A percentile compares a stretch with the other conserved stretches of the same genome.
Conservation (phyloP, 2,329 filamentous ascomycete species). For the Pezicula carpinea region DNA sequence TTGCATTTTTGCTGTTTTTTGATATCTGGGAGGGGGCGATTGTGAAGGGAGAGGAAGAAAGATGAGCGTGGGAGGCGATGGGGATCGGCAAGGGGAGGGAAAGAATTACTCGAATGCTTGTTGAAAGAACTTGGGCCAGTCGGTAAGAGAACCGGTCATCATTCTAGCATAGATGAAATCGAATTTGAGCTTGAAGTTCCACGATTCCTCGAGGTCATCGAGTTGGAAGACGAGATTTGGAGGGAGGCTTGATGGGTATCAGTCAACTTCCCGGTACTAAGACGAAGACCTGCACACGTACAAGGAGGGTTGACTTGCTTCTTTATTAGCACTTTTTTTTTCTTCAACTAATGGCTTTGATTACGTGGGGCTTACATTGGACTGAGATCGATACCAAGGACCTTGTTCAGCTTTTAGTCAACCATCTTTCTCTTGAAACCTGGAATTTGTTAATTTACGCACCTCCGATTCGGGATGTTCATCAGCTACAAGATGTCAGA, state of each 20-base stretch:
- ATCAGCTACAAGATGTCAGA: conserved; percentile 2
- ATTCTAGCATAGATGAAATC: conserved; percentile 53
- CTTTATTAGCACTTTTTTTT: no score
- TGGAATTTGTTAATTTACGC: no score
- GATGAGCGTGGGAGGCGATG: neutral
- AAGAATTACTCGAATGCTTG: conserved; percentile 5
- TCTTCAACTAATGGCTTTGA: no score
- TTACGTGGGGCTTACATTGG: conserved; percentile 11
- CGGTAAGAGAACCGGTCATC: conserved; percentile 8
- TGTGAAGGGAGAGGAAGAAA: neutral
- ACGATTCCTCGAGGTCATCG: conserved; percentile 53
- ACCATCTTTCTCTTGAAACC: no score
- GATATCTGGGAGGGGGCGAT: neutral
- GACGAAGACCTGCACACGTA: no score
- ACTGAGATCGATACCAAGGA: conserved; percentile 33
- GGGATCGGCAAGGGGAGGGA: neutral
- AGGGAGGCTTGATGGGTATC: conserved; percentile 38
- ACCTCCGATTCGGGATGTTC: conserved; percentile 18
- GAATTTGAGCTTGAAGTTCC: conserved; percentile 50
- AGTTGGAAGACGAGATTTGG: conserved; percentile 52
- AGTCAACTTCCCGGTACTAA: no score
- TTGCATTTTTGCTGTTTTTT: neutral
- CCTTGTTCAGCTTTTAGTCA: no score
- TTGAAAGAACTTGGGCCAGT: conserved; percentile 10
- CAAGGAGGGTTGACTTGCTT: no score